Percentiles rank a stretch among this genome's conserved stretches.
Conservation (phyloP, 192 early-diverging fungal genomes). For the Backusella luteola region DNA sequence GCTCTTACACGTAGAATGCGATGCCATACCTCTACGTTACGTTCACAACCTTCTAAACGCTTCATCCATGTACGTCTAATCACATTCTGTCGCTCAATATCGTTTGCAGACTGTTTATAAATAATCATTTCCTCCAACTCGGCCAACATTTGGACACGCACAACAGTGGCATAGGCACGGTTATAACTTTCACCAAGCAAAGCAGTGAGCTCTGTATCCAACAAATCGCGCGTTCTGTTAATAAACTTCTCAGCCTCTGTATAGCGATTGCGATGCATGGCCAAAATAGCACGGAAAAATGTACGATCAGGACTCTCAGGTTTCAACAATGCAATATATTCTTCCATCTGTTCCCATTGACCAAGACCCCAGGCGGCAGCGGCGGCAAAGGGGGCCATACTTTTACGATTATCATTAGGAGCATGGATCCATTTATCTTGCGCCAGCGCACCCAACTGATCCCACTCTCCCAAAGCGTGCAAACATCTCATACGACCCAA, state of each 20-base stretch:
- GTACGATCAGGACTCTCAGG: conserved; percentile 76
- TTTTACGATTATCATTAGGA: conserved; percentile 59
- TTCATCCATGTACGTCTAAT: conserved; percentile 89
- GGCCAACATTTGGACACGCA: conserved; percentile 95
- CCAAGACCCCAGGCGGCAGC: conserved; percentile 92
- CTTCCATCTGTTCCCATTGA: conserved; percentile 87
- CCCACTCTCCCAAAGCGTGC: conserved; percentile 93
- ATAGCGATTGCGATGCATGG: conserved; percentile 78
- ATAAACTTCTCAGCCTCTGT: conserved; percentile 73
- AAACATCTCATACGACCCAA: conserved; percentile 88
- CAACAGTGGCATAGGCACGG: conserved; percentile 82
- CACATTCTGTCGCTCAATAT: conserved; percentile 65
- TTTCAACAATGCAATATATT: conserved; percentile 81
- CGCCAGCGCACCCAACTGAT: conserved; percentile 71
- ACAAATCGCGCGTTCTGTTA: conserved; percentile 72
- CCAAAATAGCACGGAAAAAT: conserved; percentile 86
- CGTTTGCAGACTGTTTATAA: conserved; percentile 82
- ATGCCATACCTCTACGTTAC: conserved; percentile 97
- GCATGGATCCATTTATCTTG: conserved; percentile 75
- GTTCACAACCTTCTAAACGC: conserved; percentile 83
- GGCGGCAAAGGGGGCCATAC: conserved; percentile 85
- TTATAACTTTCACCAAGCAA: conserved; percentile 92
- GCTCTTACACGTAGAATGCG: conserved; percentile 82
- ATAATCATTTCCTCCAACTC: conserved; percentile 96
- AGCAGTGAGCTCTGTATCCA: conserved; percentile 85